Percentiles rank a stretch among this genome's conserved stretches.
phyloP scores from a whole-genome alignment of 202 grass and related monocot species.

The Thinopyrum obtusiflorum region DNA sequence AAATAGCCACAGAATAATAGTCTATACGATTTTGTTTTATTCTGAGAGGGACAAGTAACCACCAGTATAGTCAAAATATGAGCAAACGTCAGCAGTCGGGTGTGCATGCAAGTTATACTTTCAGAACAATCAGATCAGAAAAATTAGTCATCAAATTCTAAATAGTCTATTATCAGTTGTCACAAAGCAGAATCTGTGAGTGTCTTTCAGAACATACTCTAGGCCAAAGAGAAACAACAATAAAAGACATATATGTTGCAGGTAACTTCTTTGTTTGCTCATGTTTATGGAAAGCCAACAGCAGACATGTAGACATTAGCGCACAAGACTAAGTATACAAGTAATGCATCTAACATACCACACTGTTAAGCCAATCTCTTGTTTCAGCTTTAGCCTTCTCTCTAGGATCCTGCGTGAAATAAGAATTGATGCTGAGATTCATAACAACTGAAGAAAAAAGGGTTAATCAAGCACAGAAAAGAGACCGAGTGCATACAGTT shows the following conservation, averaged over 20 bases:
- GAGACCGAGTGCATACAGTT: constrained; percentile 60
- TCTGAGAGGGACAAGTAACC: neutral
- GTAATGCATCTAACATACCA: constrained; percentile 59
- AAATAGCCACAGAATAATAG: neutral
- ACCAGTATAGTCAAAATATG: neutral
- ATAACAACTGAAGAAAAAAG: constrained; percentile 25
- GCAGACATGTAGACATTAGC: neutral
- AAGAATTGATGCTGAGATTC: constrained; percentile 19
- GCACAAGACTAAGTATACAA: constrained; percentile 1
- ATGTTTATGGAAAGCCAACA: neutral
- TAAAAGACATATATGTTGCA: constrained; percentile 5
- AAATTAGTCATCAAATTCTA: neutral
- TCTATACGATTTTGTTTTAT: neutral
- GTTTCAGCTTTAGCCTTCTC: constrained; percentile 98
- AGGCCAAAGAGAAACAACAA: constrained; percentile 7
- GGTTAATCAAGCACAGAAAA: neutral
- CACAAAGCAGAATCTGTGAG: neutral
- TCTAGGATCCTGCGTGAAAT: constrained; percentile 73
- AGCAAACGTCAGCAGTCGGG: neutral
- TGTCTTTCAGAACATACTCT: constrained; percentile 11
- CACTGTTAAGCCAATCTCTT: constrained; percentile 94
- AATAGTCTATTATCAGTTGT: constrained; percentile 9
- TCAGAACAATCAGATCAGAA: constrained; percentile 27
- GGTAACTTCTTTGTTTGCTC: neutral
- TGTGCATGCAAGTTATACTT: constrained; percentile 17